Evolutionary conservation across 441 rosid species (phyloP), one percentile per base, ranked within the genome.

Genomic region (Biscutella auriculata): DNA sequence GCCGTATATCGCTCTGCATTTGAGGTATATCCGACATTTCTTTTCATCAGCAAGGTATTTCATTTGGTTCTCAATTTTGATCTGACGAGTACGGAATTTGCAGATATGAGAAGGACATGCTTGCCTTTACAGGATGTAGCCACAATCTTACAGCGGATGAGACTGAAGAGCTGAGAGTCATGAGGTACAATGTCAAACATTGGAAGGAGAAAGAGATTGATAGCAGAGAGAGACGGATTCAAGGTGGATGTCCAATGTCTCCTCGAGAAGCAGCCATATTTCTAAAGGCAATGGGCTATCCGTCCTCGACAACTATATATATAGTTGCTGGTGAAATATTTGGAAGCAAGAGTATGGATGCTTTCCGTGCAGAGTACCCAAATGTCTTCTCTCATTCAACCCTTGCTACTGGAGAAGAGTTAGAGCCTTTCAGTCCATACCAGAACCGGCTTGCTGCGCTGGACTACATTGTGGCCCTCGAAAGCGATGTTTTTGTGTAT

Each of bases 201-300:
- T 91, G 97, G 97, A 87, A 91, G 77, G 96, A 85, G 78, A 91
- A 91, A 73, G 97, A 91, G 60, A 87, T 91, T 39, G 82, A 91
- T 32, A 72, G 97, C 36, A 30, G 3, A 34, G 86, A 76, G 45
- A 72, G 75, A 15, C 77, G 97, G 16, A 63, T 81, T 34, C 79
- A 80, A 29, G 97, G 96, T 6, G 95, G 97, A 6, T 91, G 97
- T 35, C 97, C 97, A 1, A 83, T 91, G 96, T 76, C 97, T 15
- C 96, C 97, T 0, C 76, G 88, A 75, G 97, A 91, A 73, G 96
- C 97, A 6, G 95, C 95, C 23, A 41, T 81, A 68, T 85, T 87
- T 64, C 83, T 91, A 17, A 87, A 87, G 71, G 96, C 95, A 17
- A 75, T 85, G 90, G 96, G 96, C n/a, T 91, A 87, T 62, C 92